Evolutionary conservation across 768 basidiomycete species (phyloP), one percentile per base, ranked within the genome.

Genomic region (Tylopilus felleus): DNA sequence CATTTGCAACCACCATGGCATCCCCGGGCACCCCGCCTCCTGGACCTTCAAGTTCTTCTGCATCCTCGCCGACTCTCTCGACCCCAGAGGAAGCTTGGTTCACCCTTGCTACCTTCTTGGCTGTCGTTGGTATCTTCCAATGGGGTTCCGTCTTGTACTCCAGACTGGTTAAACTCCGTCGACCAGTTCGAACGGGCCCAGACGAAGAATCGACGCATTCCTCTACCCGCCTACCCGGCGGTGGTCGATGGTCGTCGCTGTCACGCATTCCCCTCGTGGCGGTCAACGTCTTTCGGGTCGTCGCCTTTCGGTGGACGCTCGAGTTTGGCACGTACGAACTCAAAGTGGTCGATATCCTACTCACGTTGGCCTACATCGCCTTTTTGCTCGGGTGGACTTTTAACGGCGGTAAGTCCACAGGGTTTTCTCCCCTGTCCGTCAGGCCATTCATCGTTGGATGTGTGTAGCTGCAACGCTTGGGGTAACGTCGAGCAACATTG

Each of bases 261-360:
- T 38, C 61, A 28, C 70, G 73, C 27, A 52, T 76, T 10, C 72
- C 74, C 1, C 55, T 61, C n/a, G 78, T 75, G 2, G 27, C 73
- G 21, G 63, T 73, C 31, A 73, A 80, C 13, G 65, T 64, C 8
- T 82, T 81, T 65, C 74, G 76, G 21, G 76, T 81, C 21, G 52
- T 77, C 19, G 74, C 75, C 8, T 83, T 82, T 60, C 77, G 82
- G 14, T 72, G 70, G 62, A 75, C 73, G 4, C 54, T 83, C 33
- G 72, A 77, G 16, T 68, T 81, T 21, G 80, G 79, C 14, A 65
- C 71, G 52, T 72, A 54, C 63, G 72, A 39, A 69, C 75, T 46
- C 45, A 71, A 42, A n/a, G 49, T 80, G 16, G 68, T 73, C 1
- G 82, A 84, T 48, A 51, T 81, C 4, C 49, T 73, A 27, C 79